Conservation (phyloP, 352 stramenopile species). For the Globisporangium orthogonon region DNA sequence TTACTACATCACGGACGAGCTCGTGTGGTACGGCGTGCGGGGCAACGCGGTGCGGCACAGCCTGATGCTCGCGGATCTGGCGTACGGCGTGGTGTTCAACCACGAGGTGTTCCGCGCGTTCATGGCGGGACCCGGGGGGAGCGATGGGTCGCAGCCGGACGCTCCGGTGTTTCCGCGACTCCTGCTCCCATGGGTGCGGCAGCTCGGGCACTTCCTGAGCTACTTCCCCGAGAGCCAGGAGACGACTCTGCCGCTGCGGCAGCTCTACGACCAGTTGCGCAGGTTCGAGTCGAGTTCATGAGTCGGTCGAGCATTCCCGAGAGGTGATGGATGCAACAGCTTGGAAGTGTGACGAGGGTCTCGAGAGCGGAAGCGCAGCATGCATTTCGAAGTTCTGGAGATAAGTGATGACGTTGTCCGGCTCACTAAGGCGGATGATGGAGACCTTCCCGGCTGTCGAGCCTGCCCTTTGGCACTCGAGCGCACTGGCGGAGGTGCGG, state of each 20-base stretch:
- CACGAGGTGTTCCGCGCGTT: slow-evolving; percentile 82
- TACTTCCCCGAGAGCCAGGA: slow-evolving; percentile 87
- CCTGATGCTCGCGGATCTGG: slow-evolving; percentile 73
- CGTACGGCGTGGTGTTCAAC: slow-evolving; percentile 81
- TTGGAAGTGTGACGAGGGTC: no score
- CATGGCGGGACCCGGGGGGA: slow-evolving; percentile 15
- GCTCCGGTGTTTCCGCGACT: slow-evolving; percentile 46
- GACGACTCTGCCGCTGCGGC: slow-evolving; percentile 63
- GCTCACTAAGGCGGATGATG: no score
- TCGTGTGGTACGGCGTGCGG: slow-evolving; percentile 84
- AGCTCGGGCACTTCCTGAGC: slow-evolving; percentile 82
- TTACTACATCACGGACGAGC: slow-evolving; percentile 88
- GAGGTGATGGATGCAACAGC: no score
- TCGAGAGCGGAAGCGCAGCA: no score
- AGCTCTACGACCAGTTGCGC: slow-evolving; percentile 76
- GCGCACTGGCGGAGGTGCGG: no score
- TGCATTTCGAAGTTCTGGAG: no score
- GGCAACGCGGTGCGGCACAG: slow-evolving; percentile 78
- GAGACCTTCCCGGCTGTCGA: no score
- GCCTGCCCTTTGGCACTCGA: no score
- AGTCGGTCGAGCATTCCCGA: neutral
- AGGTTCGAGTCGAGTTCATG: slow-evolving; percentile 39
- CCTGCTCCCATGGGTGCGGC: slow-evolving; percentile 81
- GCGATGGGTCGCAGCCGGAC: slow-evolving; percentile 14
- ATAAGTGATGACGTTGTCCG: no score